Percentiles rank a stretch among this genome's conserved stretches.
Evolutionary conservation across 1,139 yeast species (phyloP).

Genomic region (Blastobotrys ciferrii): DNA sequence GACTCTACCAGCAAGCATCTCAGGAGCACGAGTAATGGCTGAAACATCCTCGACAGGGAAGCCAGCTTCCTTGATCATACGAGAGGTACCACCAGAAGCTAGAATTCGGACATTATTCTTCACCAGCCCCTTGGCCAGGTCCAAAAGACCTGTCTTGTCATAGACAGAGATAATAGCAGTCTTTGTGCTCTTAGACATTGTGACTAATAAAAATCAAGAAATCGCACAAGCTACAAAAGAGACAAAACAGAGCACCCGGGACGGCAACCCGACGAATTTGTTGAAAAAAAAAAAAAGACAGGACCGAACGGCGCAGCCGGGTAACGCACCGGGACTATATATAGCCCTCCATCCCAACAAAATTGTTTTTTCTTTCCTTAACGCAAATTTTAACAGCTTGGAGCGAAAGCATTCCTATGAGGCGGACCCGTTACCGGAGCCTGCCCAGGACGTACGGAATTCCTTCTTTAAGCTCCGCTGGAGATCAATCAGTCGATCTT

Average conservation of each 20-base stretch:
- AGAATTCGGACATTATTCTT: constrained; percentile 85
- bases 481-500: constrained; percentile 39
- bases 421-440: constrained; percentile 38
- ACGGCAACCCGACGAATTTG: constrained; percentile 4
- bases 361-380: constrained; percentile 26
- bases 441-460: constrained; percentile 41
- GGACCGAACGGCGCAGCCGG: not conserved
- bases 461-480: constrained; percentile 28
- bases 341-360: not conserved
- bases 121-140: constrained; percentile 90
- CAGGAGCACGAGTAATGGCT: constrained; percentile 95
- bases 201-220: constrained; percentile 1
- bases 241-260: not conserved
- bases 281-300: not conserved
- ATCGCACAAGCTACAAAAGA: not conserved
- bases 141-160: constrained; percentile 94
- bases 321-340: constrained; percentile 8
- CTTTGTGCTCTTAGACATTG: constrained; percentile 43
- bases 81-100: constrained; percentile 98
- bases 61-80: constrained; percentile 92
- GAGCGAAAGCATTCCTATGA: constrained; percentile 39
- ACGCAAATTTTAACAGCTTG: constrained; percentile 38
- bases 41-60: constrained; percentile 97
- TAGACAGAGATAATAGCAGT: constrained; percentile 96
- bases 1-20: constrained; percentile 97